Percentiles rank a stretch among this genome's conserved stretches.
Evolutionary conservation across 2,329 filamentous ascomycete genomes (phyloP).

Genomic region (Epicoccum nigrum): DNA sequence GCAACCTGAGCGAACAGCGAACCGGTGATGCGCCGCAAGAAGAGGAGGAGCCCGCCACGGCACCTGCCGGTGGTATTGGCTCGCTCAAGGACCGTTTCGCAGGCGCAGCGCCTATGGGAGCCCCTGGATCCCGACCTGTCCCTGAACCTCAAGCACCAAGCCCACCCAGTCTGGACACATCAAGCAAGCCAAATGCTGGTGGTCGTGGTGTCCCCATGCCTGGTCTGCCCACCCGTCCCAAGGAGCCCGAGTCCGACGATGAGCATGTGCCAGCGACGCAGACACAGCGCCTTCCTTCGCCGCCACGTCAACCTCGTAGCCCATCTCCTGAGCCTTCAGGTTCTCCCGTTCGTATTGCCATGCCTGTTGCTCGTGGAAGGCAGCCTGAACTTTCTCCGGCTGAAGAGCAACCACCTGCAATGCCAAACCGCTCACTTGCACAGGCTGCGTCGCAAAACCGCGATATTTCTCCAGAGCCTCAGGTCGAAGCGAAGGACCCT

Average conservation of each 20-base stretch:
- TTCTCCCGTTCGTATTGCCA: slow-evolving; percentile 84
- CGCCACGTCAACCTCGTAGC: slow-evolving; percentile 49
- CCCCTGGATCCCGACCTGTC: slow-evolving; percentile 51
- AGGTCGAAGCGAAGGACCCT: slow-evolving; percentile 60
- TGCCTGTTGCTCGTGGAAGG: slow-evolving; percentile 75
- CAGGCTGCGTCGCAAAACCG: slow-evolving; percentile 68
- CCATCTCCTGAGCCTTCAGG: slow-evolving; percentile 60
- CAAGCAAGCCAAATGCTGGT: slow-evolving; percentile 70
- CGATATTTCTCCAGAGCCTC: slow-evolving; percentile 69
- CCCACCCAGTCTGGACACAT: slow-evolving; percentile 68
- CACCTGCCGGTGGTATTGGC: slow-evolving; percentile 67
- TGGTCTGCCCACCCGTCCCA: slow-evolving; percentile 69
- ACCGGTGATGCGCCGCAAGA: slow-evolving; percentile 61
- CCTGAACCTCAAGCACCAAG: slow-evolving; percentile 53
- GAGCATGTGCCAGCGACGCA: slow-evolving; percentile 61
- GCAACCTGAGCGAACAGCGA: slow-evolving; percentile 63
- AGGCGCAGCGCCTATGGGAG: slow-evolving; percentile 66
- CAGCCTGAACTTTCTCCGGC: slow-evolving; percentile 59
- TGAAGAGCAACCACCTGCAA: slow-evolving; percentile 57
- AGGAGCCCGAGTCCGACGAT: slow-evolving; percentile 51
- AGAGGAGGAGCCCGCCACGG: slow-evolving; percentile 60
- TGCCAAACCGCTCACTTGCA: slow-evolving; percentile 70
- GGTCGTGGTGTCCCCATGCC: slow-evolving; percentile 75
- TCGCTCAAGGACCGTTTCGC: slow-evolving; percentile 84
- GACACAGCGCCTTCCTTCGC: slow-evolving; percentile 53